Base-by-base conservation (phyloP, 108 stramenopile species). In the Cyclotella distinguenda region DNA sequence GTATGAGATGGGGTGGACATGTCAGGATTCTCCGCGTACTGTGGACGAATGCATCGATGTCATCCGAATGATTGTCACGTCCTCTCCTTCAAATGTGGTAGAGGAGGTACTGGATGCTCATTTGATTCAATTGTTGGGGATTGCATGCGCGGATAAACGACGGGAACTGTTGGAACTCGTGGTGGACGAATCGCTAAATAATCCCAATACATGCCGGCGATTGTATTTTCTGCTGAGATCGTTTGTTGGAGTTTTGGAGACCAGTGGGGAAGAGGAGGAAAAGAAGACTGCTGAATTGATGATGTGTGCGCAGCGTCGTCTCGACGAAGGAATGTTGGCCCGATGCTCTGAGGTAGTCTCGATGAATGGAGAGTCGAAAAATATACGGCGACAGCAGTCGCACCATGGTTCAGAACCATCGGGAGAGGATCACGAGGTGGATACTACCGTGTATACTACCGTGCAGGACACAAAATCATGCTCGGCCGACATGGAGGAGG, bases 181-280 rank as follows among this genome's bases (percentile, higher is more conserved):
- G 21, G 43, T 79, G 26, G 78, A 74, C 39, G 67, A 74, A 68
- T 62, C 80, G 32, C 31, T 78, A n/a, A 61, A 65, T 35, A 72
- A 86, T 51, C 55, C 76, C 27, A 70, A 65, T 22, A 53, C 84
- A 21, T 84, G 82, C 33, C 85, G 80, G 47, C 51, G 66, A 0
- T 54, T 86, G 6, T 72, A 82, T 58, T 86, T 84, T 50, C 42
- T 82, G 0, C 66, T 86, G 19, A 60, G 82, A 31, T 68, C 70
- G 12, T 84, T 79, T 43, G 70, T 73, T 42, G 67, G 80, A 18
- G 66, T 75, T 10, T 34, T 82, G 7, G 85, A 82, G 21, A 28
- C 73, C 27, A 21, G 52, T 33, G 32, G 49, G 16, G 55, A 64
- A 0, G 34, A 67, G 26, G 28, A 60, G 3, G 43, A 23, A 36